A percentile compares a stretch with the other conserved stretches of the same genome.
phyloP scores from a whole-genome alignment of 495 filamentous ascomycete genomes.

The Tuber calosporum region DNA sequence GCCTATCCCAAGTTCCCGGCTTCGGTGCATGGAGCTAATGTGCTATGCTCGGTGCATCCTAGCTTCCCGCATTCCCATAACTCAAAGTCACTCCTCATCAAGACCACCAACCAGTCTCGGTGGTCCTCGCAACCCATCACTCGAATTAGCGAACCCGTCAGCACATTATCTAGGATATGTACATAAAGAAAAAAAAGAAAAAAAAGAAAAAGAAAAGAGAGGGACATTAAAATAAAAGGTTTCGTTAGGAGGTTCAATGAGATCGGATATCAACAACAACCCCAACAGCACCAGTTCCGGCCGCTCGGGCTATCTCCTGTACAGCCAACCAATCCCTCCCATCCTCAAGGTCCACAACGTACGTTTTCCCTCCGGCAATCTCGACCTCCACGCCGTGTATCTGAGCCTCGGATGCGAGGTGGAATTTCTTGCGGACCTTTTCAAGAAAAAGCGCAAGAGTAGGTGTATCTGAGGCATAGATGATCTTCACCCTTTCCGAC shows the following conservation, averaged over 20 bases:
- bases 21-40: neutral
- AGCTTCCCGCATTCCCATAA: neutral
- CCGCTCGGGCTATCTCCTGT: slow-evolving; percentile 6
- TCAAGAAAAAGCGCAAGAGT: slow-evolving; percentile 25
- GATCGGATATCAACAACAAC: neutral
- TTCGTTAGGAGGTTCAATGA: neutral
- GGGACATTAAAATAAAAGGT: neutral
- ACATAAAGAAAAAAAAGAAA: neutral
- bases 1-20: neutral
- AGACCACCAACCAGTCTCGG: neutral
- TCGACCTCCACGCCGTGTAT: slow-evolving; percentile 32
- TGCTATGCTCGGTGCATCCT: neutral
- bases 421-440: slow-evolving; percentile 30
- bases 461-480: slow-evolving; percentile 33
- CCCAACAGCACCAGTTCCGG: neutral
- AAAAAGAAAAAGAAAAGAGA: neutral
- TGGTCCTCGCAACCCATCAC: neutral
- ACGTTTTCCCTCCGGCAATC: slow-evolving; percentile 19
- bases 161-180: slow-evolving; percentile 1
- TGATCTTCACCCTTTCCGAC: slow-evolving; percentile 32
- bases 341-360: slow-evolving; percentile 29
- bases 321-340: slow-evolving; percentile 36
- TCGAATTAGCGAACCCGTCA: neutral
- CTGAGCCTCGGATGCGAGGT: slow-evolving; percentile 22
- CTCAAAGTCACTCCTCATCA: neutral